Base-by-base conservation (phyloP, 805 yeast genomes). In the Scheffersomyces ergatensis region DNA sequence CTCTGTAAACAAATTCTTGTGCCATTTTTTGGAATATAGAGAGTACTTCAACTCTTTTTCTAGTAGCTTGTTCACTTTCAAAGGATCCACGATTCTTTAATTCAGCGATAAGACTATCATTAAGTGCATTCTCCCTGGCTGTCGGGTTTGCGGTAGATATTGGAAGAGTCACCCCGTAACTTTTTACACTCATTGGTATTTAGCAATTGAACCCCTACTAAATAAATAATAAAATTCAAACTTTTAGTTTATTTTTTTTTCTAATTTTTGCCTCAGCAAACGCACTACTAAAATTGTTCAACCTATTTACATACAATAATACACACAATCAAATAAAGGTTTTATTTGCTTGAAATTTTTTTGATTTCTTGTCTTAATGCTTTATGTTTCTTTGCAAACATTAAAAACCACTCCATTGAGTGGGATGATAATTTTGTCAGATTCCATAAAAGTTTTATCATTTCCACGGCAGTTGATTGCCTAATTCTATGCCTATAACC, bases 101-200 rank as follows among this genome's bases (percentile, higher is more conserved):
- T 59, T 89, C 97, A 38, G 74, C 77, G 34, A 93, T 81, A 60
- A 93, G 67, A 34, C 70, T 63, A 55, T 86, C 96, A 57, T 93
- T 93, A 42, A 89, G 62, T 20, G 67, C 69, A 39, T 81, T 81
- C 58, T 93, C 99, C 21, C 78, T 79, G 1, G 88, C 80, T 0
- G 95, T 85, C 0, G 99, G 90, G 8, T 86, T 87, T 0, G 82
- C 88, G n/a, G 74, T 62, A 0, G 97, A 88, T 29, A 92, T 85
- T 1, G 98, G 97, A 16, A 78, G 78, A 15, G 93, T 85, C 23
- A 85, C 86, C 33, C 93, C 93, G 50, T 70, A 82, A 3, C 54
- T 40, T 40, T 44, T 45, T 12, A 39, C 20, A 43, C 48, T 54
- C 62, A 57, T 59, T 9, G 24, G 9, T 21, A 21, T n/a, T n/a